Conservation (phyloP, 352 stramenopile species). For the Globisporangium paroecandrum region DNA sequence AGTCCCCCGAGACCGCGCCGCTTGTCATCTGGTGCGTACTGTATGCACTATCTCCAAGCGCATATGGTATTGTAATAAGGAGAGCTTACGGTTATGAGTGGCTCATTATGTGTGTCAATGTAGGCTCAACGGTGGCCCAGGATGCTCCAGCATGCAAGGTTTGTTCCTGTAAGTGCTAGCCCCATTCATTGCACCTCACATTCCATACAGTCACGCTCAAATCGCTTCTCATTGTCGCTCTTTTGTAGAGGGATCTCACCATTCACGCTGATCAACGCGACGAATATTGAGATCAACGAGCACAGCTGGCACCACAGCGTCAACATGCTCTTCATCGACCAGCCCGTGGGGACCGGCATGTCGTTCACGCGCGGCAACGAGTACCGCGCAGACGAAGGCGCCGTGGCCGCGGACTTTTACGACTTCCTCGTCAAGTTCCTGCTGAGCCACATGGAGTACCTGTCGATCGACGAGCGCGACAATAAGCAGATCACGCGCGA, state of each 20-base stretch:
- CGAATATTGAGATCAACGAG: constrained; percentile 57
- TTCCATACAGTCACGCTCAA: not conserved
- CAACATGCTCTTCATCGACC: constrained; percentile 84
- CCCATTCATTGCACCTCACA: not conserved
- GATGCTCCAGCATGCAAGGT: constrained; percentile 80
- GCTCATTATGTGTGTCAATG: not conserved
- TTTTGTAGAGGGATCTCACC: constrained; percentile 50
- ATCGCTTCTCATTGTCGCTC: not conserved
- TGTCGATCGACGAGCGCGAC: constrained; percentile 39
- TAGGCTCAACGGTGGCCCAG: constrained; percentile 77
- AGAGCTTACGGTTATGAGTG: not conserved
- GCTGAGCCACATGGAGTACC: constrained; percentile 74
- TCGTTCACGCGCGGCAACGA: constrained; percentile 58
- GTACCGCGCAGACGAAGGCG: constrained; percentile 42
- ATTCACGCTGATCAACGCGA: constrained; percentile 53
- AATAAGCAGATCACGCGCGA: constrained; percentile 47
- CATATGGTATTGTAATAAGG: not conserved
- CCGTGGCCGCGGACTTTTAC: constrained; percentile 87
- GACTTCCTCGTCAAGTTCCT: constrained; percentile 93
- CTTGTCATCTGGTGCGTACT: constrained; percentile 62
- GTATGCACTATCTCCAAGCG: not conserved
- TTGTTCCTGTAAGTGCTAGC: constrained; percentile 51
- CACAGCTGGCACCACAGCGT: constrained; percentile 72
- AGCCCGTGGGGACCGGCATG: constrained; percentile 80
- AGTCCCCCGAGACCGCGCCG: constrained; percentile 42